Percentiles rank a stretch among this genome's conserved stretches.
Evolutionary conservation across 495 filamentous ascomycete species (phyloP).

Genomic region (Xylaria telfairii): DNA sequence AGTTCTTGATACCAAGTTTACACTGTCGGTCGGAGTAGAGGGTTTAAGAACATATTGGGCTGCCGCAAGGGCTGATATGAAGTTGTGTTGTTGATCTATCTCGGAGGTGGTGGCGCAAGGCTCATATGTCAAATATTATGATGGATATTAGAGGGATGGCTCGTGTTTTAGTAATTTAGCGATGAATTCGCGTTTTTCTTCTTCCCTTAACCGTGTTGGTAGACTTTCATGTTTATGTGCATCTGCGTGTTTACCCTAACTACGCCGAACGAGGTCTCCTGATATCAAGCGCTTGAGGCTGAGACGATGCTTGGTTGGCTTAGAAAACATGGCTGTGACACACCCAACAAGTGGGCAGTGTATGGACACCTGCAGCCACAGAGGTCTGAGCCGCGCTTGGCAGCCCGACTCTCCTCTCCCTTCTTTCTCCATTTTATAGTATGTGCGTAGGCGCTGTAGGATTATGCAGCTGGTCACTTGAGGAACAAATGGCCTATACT

Average conservation of each 20-base stretch:
- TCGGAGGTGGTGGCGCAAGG: not conserved
- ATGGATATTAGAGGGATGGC: not conserved
- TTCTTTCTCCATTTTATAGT: not conserved
- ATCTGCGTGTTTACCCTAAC: not conserved
- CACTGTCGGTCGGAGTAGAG: not conserved
- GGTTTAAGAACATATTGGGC: not conserved
- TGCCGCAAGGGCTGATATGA: not conserved
- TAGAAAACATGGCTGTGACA: not conserved
- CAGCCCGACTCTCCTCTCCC: not conserved
- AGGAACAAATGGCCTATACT: not conserved
- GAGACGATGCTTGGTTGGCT: not conserved
- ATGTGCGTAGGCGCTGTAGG: not conserved
- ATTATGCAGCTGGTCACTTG: not conserved
- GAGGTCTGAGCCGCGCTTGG: conserved; percentile 14
- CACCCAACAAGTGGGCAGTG: not conserved
- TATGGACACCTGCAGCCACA: not conserved
- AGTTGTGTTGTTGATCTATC: not conserved
- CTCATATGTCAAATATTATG: not conserved
- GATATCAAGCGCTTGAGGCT: not conserved
- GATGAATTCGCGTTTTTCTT: not conserved
- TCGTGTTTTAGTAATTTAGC: not conserved
- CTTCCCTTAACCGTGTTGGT: not conserved
- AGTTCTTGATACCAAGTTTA: not conserved
- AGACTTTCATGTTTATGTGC: not conserved
- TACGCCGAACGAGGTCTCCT: not conserved